Evolutionary conservation across 768 basidiomycete genomes (phyloP).

Genomic region (Tylopilus sp.): DNA sequence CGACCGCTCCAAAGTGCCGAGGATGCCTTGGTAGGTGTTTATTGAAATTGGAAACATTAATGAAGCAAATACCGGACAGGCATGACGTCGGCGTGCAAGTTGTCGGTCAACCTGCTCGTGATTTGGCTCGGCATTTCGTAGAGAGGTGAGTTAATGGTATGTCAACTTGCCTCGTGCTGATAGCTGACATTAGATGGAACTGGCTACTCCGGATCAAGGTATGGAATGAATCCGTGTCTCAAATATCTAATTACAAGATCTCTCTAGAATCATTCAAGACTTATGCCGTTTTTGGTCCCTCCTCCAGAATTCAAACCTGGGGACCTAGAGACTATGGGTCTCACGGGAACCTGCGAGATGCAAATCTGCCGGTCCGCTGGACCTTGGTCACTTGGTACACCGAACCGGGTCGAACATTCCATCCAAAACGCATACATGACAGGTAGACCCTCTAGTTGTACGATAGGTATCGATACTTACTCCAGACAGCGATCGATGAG

Average conservation of each 20-base stretch:
- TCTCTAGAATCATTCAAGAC: slow-evolving; percentile 78
- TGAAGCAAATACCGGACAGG: slow-evolving; percentile 42
- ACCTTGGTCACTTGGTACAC: slow-evolving; percentile 95
- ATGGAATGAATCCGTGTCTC: slow-evolving; percentile 11
- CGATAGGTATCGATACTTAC: neutral
- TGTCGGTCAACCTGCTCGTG: slow-evolving; percentile 93
- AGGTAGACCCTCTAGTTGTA: slow-evolving; percentile 42
- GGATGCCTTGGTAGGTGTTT: slow-evolving; percentile 88
- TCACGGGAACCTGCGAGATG: slow-evolving; percentile 95
- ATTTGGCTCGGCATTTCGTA: slow-evolving; percentile 91
- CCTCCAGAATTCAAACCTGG: slow-evolving; percentile 86
- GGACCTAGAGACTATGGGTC: slow-evolving; percentile 72
- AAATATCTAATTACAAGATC: neutral
- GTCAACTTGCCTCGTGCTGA: slow-evolving; percentile 2
- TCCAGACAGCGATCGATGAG: slow-evolving; percentile 70
- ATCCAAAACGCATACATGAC: slow-evolving; percentile 94
- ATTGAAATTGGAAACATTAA: neutral
- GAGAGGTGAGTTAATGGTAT: slow-evolving; percentile 56
- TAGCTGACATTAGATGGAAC: slow-evolving; percentile 69
- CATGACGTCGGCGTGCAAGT: slow-evolving; percentile 97
- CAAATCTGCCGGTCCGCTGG: slow-evolving; percentile 96
- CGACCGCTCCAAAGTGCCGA: slow-evolving; percentile 80
- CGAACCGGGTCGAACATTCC: slow-evolving; percentile 80
- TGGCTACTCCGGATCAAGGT: slow-evolving; percentile 91
- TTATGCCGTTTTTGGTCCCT: slow-evolving; percentile 92